Evolutionary conservation across 2,329 filamentous ascomycete genomes (phyloP), one percentile per base, ranked within the genome.

Genomic region (Stachybotrys chlorohalonatus): DNA sequence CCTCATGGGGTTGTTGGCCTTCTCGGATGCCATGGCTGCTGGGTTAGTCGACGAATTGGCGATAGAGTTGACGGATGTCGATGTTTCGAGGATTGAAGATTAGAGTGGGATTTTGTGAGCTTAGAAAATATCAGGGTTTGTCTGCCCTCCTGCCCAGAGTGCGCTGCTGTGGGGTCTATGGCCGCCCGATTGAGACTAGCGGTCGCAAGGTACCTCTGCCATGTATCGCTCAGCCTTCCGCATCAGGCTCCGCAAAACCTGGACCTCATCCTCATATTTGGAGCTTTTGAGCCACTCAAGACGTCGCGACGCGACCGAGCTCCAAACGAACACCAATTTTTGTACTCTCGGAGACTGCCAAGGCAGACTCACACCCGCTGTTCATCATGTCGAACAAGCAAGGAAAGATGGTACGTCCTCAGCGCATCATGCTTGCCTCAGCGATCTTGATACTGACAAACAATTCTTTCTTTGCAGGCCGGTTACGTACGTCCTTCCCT

Each of bases 1-100:
- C 83, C 92, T 90, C 94, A 99, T 99, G 82, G 94, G 93, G 86
- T 99, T 99, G 77, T 83, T 81, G 76, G 83, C 76, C 85, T 97
- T 96, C 76, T 93, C 89, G 77, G 87, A 81, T 78, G 68, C 68
- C 72, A 75, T 75, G 66, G 67, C 66, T 71, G 68, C 68, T 63
- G 68, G 65, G 58, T 65, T 68, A 61, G 63, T 69, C 65, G 68
- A 68, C 66, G 64, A 45, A 39, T 59, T 42, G 58, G 57, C 67
- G 61, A 63, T 69, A 67, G 63, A 61, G 63, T 67, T 66, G 70
- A 69, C 66, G 62, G 61, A 60, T 65, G 61, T 61, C 36, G 36
- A 42, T 42, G 36, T 42, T 42, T 13, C 9, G 13, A 42, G 13
- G 36, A 42, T 42, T 42, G 36, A 42, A 13, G 36, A 9, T 42